These are phyloP conservation scores for Vigna unguiculata DNA, from an alignment of 306 rosid genomes.

Conservation along the genomic window DNA sequence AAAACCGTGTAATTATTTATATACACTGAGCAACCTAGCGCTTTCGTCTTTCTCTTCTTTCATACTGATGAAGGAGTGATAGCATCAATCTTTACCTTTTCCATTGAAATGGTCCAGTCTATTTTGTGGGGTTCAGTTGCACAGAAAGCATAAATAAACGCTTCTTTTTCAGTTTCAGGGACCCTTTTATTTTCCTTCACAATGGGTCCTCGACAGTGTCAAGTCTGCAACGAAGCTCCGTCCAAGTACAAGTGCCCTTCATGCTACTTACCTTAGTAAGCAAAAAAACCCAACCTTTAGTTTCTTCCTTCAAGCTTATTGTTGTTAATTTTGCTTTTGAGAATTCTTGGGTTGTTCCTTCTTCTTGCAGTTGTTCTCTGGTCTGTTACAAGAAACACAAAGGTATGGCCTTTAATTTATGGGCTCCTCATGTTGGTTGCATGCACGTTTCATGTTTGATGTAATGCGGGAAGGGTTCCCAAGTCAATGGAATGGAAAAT, in stretches of 20 bases:
- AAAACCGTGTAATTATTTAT: no score
- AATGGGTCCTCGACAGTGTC: constrained; percentile 79
- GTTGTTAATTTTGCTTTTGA: background rate
- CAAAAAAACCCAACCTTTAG: background rate
- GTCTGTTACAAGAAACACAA: constrained; percentile 87
- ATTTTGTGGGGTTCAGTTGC: background rate
- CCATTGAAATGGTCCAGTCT: background rate
- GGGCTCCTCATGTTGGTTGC: constrained; percentile 2
- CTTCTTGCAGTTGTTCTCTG: constrained; percentile 69
- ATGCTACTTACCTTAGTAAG: constrained; percentile 77
- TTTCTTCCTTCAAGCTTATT: background rate
- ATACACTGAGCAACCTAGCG: no score
- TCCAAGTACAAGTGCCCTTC: constrained; percentile 89
- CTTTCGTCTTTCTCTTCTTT: background rate
- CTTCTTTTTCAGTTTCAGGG: constrained; percentile 6
- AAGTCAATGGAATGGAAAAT: constrained; percentile 7
- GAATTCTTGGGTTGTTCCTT: constrained; percentile 22
- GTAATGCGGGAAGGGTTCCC: constrained; percentile 21
- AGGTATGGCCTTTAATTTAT: constrained; percentile 53
- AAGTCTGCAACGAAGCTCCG: constrained; percentile 70
- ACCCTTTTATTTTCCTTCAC: background rate
- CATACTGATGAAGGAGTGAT: background rate
- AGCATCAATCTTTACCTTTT: background rate
- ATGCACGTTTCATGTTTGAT: constrained; percentile 28
- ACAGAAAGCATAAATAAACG: background rate